Base-by-base conservation (phyloP, 805 yeast species). In the Priceomyces carsonii region DNA sequence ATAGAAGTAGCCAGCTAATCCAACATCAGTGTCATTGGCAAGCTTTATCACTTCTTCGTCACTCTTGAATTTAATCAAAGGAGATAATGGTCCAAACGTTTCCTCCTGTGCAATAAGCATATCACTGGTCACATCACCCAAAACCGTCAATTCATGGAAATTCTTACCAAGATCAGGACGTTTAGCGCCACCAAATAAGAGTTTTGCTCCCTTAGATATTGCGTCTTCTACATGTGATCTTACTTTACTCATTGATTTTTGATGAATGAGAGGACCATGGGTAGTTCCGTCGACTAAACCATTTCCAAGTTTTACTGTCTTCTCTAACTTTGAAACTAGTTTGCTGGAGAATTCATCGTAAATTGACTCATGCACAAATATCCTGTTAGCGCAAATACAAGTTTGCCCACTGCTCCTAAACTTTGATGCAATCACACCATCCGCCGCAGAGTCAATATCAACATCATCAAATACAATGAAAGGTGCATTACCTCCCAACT, bases 61-160 rank as follows among this genome's bases (percentile, higher is more conserved):
- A n/a, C 79, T 57, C 26, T 59, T 55, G 53, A 85, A 85, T 51
- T 73, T 75, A 53, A 82, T 74, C 33, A 86, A 59, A 1, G 88
- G 85, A 13, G 85, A 85, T 12, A 85, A 67, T 2, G 95, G 95
- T 2, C 93, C 95, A 56, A 85, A 85, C 2, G 90, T 84, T 57
- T 85, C 95, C 47, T 84, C 89, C n/a, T 57, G 45, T 46, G 73
- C 68, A 21, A 85, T 75, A 26, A 56, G 44, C 78, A 85, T 84
- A 14, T 67, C 69, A 2, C 63, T 55, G 32, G 79, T 75, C 30
- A 79, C 84, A 40, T 77, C 74, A n/a, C 75, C 68, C 33, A 85
- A 55, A 9, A 85, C 69, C 0, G 95, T 85, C 38, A 85, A 79
- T 18, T 77, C 80, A 51, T 72, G 85, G 67, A 80, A 85, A 50